phyloP scores from a whole-genome alignment of 306 rosid genomes.

The Rubus parviflorus region DNA sequence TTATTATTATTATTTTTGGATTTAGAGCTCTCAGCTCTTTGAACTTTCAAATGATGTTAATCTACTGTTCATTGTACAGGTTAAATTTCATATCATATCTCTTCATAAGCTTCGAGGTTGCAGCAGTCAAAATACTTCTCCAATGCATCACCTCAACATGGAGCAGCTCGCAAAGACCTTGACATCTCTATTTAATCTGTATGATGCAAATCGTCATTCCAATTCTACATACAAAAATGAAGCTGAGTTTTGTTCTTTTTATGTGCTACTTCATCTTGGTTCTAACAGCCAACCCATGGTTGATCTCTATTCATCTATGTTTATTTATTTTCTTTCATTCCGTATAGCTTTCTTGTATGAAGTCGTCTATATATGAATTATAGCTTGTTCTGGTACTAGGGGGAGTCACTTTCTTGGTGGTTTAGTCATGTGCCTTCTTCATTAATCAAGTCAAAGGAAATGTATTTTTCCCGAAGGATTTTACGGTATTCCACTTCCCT shows the following conservation, averaged over 20 bases:
- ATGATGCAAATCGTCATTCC: constrained; percentile 54
- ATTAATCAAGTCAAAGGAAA: constrained; percentile 73
- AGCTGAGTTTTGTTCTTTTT: constrained; percentile 80
- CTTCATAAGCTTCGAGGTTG: constrained; percentile 59
- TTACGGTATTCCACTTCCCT: constrained; percentile 52
- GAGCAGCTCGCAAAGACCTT: constrained; percentile 89
- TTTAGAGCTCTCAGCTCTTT: constrained; percentile 13
- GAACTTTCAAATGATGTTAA: constrained; percentile 1
- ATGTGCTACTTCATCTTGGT: constrained; percentile 88
- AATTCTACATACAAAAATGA: constrained; percentile 55
- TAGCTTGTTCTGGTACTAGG: constrained; percentile 56
- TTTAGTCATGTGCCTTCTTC: constrained; percentile 52
- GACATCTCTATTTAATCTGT: constrained; percentile 61
- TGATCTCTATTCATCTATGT: constrained; percentile 36
- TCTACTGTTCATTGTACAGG: constrained; percentile 46
- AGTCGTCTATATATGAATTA: constrained; percentile 29
- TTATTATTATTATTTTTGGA: neutral
- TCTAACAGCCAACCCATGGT: constrained; percentile 64
- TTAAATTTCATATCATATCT: constrained; percentile 74
- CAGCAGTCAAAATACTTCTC: constrained; percentile 53
- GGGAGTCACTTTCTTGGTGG: constrained; percentile 85
- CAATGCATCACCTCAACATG: constrained; percentile 78
- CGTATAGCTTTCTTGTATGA: constrained; percentile 23
- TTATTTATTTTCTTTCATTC: constrained; percentile 10
- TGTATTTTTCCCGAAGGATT: constrained; percentile 68